Percentiles rank a stretch among this genome's conserved stretches.
These are phyloP conservation scores for Chimonanthus praecox DNA, from an alignment of 164 flowering plant genomes.

Conservation along the genomic window DNA sequence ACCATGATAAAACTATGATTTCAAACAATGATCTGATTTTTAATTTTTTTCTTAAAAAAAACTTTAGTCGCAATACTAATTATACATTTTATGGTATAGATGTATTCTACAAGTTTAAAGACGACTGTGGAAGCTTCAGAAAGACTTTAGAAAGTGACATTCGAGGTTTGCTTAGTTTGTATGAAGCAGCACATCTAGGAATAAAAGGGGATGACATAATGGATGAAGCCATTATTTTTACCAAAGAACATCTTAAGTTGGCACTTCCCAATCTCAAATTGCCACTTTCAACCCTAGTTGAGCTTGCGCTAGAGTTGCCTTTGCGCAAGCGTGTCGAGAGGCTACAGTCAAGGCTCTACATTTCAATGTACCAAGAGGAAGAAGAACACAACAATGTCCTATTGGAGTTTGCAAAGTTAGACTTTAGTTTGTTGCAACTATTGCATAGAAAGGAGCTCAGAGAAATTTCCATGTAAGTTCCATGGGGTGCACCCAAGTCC, in stretches of 20 bases:
- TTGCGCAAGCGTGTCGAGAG: conserved; percentile 12
- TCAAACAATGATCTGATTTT: not conserved
- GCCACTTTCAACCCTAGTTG: conserved; percentile 9
- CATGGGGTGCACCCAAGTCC: not conserved
- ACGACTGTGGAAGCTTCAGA: conserved; percentile 30
- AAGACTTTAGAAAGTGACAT: conserved; percentile 5
- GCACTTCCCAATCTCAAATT: not conserved
- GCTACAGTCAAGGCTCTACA: conserved; percentile 13
- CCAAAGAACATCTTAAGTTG: conserved; percentile 8
- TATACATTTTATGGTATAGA: not conserved
- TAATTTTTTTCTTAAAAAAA: not conserved
- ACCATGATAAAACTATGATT: no score
- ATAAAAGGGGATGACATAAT: conserved; percentile 19
- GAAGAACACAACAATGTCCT: conserved; percentile 1
- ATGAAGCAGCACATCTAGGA: conserved; percentile 21
- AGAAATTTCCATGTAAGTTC: conserved; percentile 12
- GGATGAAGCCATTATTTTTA: conserved; percentile 25
- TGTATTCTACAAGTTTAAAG: conserved; percentile 18
- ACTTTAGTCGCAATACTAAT: not conserved
- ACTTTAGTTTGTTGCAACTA: conserved; percentile 15
- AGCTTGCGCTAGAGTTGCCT: conserved; percentile 12
- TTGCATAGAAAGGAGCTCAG: conserved; percentile 21
- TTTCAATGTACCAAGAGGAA: conserved; percentile 11
- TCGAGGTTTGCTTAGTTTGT: conserved; percentile 16
- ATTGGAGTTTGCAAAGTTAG: conserved; percentile 9